Conservation (phyloP, 2,329 filamentous ascomycete species). For the Fonsecaea multimorphosa region DNA sequence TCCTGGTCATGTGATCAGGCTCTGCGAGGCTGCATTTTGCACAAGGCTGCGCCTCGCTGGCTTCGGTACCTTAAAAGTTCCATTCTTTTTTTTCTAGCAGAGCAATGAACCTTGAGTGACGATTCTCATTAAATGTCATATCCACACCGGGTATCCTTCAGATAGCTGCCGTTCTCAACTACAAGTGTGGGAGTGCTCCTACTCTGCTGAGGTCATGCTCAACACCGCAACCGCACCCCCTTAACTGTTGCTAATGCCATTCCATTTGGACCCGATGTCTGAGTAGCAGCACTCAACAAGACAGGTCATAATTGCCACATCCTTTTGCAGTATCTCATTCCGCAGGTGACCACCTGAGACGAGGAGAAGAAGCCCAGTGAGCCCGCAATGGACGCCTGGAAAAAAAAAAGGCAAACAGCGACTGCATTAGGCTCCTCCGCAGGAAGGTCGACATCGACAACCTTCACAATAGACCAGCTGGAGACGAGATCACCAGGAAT, state of each 20-base stretch:
- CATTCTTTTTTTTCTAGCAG: neutral
- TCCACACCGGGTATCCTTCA: conserved; percentile 3
- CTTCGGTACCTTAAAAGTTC: too few relatives aligned
- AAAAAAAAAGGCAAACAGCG: neutral
- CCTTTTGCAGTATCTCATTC: neutral
- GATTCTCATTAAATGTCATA: neutral
- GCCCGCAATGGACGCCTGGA: neutral
- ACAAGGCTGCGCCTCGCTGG: neutral
- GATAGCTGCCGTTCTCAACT: neutral
- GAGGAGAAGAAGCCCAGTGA: neutral
- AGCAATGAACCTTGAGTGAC: neutral
- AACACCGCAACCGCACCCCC: neutral
- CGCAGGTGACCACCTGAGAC: neutral
- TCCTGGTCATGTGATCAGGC: neutral
- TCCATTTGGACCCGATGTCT: neutral
- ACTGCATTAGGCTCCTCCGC: neutral
- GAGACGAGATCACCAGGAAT: neutral
- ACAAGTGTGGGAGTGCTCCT: neutral
- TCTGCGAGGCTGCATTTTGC: neutral
- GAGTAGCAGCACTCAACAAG: neutral
- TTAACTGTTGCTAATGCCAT: neutral
- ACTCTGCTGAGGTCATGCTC: neutral
- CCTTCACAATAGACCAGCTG: neutral
- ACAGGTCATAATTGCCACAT: neutral
- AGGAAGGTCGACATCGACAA: neutral